A percentile compares a stretch with the other conserved stretches of the same genome.
These are phyloP conservation scores for Neonectria magnoliae DNA, from an alignment of 2,329 filamentous ascomycete genomes.

Conservation along the genomic window DNA sequence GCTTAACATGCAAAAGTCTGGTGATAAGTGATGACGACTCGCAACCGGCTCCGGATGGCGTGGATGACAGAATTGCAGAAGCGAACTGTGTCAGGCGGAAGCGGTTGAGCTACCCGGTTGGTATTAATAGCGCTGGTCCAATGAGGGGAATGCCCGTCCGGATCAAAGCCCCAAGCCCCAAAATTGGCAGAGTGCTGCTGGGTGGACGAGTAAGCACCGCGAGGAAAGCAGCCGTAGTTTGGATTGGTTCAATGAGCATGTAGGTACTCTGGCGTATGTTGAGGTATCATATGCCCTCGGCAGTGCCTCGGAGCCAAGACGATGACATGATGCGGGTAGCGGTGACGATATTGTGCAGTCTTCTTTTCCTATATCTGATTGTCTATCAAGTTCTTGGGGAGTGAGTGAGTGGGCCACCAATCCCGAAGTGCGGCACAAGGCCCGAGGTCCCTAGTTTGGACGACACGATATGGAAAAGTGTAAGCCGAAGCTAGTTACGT, in stretches of 20 bases:
- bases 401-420: slow-evolving; percentile 4
- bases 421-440: slow-evolving; percentile 1
- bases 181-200: not conserved
- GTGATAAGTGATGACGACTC: slow-evolving; percentile 26
- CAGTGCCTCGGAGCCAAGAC: slow-evolving; percentile 37
- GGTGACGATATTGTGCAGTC: slow-evolving; percentile 31
- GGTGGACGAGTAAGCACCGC: slow-evolving; percentile 13
- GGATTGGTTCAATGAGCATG: slow-evolving; percentile 21
- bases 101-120: slow-evolving; percentile 26
- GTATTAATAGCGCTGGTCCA: slow-evolving; percentile 24
- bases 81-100: slow-evolving; percentile 22
- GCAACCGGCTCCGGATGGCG: slow-evolving; percentile 18
- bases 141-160: slow-evolving; percentile 23
- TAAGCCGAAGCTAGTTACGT: slow-evolving; percentile 2
- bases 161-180: slow-evolving; percentile 12
- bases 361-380: slow-evolving; percentile 29
- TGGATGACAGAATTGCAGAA: slow-evolving; percentile 22
- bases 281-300: slow-evolving; percentile 38
- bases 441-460: not conserved
- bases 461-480: not conserved
- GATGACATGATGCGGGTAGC: slow-evolving; percentile 25
- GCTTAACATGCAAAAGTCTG: slow-evolving; percentile 38
- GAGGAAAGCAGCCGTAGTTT: slow-evolving; percentile 9
- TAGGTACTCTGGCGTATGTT: slow-evolving; percentile 24
- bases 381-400: slow-evolving; percentile 1